Conservation (phyloP, 169 alveolate genomes). For the Besnoitia besnoiti region DNA sequence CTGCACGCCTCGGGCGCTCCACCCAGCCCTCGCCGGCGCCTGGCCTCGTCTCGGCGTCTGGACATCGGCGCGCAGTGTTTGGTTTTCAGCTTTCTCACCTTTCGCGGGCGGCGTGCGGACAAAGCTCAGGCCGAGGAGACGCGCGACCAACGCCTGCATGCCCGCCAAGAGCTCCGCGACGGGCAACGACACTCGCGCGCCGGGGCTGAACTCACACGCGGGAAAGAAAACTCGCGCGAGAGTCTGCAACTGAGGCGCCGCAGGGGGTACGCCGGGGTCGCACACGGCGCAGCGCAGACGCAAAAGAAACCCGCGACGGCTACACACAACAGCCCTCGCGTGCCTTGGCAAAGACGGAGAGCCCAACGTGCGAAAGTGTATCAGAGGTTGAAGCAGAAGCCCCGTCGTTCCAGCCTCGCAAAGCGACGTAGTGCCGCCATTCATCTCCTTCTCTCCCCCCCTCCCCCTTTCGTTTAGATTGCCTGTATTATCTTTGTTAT, state of each 20-base stretch:
- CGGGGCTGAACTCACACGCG: too few relatives aligned
- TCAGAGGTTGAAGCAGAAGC: not conserved
- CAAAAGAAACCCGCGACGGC: not conserved
- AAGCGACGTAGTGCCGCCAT: too few relatives aligned
- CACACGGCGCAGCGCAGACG: not conserved
- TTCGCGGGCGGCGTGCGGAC: slow-evolving; percentile 23
- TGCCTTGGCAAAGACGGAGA: not conserved
- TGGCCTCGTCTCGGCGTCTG: too few relatives aligned
- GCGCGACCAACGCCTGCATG: not conserved
- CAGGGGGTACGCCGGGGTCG: not conserved
- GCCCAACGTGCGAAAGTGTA: not conserved
- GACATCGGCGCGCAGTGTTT: too few relatives aligned
- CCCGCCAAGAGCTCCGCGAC: not conserved
- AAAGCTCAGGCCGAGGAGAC: not conserved
- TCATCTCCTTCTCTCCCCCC: too few relatives aligned
- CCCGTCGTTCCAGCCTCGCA: too few relatives aligned
- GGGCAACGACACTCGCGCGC: not conserved
- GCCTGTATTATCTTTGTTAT: too few relatives aligned
- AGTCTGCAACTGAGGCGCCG: not conserved
- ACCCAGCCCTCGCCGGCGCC: too few relatives aligned
- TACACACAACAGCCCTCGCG: not conserved
- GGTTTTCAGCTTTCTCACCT: not conserved
- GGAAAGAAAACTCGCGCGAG: not conserved
- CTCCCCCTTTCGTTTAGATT: too few relatives aligned
- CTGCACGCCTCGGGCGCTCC: not conserved